These are phyloP conservation scores for Phytopythium litorale DNA, from an alignment of 352 stramenopile genomes.

Conservation along the genomic window DNA sequence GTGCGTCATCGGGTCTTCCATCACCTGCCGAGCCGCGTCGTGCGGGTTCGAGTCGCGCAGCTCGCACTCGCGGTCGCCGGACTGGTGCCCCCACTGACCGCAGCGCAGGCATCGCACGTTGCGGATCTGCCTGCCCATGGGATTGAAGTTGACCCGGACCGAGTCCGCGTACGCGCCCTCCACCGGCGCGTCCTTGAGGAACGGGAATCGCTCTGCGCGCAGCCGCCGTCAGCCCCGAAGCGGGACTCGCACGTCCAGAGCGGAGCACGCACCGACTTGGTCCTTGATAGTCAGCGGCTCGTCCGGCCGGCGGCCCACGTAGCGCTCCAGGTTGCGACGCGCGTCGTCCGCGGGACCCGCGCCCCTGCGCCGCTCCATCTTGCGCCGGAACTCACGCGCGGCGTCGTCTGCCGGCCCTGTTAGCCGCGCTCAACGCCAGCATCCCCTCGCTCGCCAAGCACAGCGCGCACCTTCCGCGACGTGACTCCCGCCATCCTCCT, in stretches of 20 bases:
- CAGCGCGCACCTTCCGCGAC: constrained; percentile 17
- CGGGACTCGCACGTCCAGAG: background rate
- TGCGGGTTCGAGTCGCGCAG: constrained; percentile 72
- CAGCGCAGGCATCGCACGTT: constrained; percentile 86
- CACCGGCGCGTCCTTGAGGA: constrained; percentile 87
- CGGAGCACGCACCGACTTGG: constrained; percentile 42
- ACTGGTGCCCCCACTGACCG: constrained; percentile 79
- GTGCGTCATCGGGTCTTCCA: constrained; percentile 71
- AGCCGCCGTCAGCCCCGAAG: background rate
- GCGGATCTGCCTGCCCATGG: constrained; percentile 73
- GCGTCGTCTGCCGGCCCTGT: constrained; percentile 36
- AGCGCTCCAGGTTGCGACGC: constrained; percentile 61
- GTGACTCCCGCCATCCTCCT: constrained; percentile 19
- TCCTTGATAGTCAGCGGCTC: constrained; percentile 78
- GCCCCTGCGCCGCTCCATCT: constrained; percentile 32
- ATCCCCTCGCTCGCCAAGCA: background rate
- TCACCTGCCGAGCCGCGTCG: constrained; percentile 59
- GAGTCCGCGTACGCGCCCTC: constrained; percentile 79
- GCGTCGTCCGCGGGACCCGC: constrained; percentile 13
- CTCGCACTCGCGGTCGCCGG: constrained; percentile 78
- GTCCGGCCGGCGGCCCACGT: constrained; percentile 59
- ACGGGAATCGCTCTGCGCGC: constrained; percentile 69
- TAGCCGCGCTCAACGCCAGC: background rate
- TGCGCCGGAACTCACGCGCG: constrained; percentile 59
- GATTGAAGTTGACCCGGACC: constrained; percentile 87